A percentile compares a stretch with the other conserved stretches of the same genome.
phyloP scores from a whole-genome alignment of 345 rosid species.

The Brassica juncea region DNA sequence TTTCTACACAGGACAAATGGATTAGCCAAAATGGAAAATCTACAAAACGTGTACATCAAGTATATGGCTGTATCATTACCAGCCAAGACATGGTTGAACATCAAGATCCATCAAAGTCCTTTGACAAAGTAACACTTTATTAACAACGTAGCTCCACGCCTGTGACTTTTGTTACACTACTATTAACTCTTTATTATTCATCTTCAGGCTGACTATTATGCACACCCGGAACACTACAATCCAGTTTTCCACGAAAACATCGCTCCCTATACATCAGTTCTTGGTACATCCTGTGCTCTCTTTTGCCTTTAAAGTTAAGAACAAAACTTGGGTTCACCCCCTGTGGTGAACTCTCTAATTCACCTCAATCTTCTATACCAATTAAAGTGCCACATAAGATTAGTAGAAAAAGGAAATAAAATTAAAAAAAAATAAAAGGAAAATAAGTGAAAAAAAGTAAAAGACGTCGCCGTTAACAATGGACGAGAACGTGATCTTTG shows the following conservation, averaged over 20 bases:
- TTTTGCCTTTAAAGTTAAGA: background rate
- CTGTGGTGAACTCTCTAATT: no score
- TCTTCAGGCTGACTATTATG: slow-evolving; percentile 85
- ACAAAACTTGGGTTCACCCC: no score
- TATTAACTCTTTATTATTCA: background rate
- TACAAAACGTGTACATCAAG: slow-evolving; percentile 71
- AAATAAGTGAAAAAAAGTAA: no score
- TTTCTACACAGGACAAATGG: slow-evolving; percentile 50
- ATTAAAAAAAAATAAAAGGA: no score
- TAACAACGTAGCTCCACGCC: background rate
- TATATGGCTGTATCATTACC: slow-evolving; percentile 82
- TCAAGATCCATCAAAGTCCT: slow-evolving; percentile 62
- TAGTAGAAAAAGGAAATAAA: no score
- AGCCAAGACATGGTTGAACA: slow-evolving; percentile 81
- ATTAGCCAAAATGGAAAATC: slow-evolving; percentile 32
- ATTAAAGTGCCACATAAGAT: no score
- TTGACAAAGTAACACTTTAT: slow-evolving; percentile 64
- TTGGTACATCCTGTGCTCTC: slow-evolving; percentile 56
- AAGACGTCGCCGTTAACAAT: no score
- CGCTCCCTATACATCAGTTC: slow-evolving; percentile 77
- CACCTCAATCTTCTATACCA: no score
- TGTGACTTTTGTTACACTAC: background rate
- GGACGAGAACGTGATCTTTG: no score
- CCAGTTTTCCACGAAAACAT: slow-evolving; percentile 74
- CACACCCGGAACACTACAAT: slow-evolving; percentile 85